phyloP scores from a whole-genome alignment of 495 filamentous ascomycete species.

The Hamigera avellanea region DNA sequence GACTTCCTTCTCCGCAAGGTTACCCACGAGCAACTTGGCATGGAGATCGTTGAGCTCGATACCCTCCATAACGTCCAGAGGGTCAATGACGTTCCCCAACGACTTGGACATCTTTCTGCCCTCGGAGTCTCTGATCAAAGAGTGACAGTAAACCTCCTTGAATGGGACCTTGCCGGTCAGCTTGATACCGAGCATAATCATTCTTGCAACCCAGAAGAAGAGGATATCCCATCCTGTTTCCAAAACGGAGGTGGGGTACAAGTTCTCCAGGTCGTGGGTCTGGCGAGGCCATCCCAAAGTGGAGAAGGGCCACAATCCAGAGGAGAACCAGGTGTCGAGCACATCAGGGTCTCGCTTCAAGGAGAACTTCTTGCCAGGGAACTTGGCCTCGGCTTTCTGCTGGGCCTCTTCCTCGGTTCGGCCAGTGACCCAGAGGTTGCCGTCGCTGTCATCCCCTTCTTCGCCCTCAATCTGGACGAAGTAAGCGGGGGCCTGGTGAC shows the following conservation, averaged over 20 bases:
- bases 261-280: conserved; percentile 50
- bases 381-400: conserved; percentile 54
- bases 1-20: conserved; percentile 64
- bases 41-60: conserved; percentile 57
- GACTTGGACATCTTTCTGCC: conserved; percentile 82
- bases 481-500: conserved; percentile 68
- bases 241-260: conserved; percentile 63
- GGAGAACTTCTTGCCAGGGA: conserved; percentile 55
- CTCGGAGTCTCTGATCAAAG: conserved; percentile 63
- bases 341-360: conserved; percentile 61
- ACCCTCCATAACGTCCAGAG: conserved; percentile 67
- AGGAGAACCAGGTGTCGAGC: conserved; percentile 77
- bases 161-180: conserved; percentile 69
- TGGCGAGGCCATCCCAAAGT: conserved; percentile 72
- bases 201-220: conserved; percentile 76
- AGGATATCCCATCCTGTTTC: conserved; percentile 84
- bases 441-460: conserved; percentile 36
- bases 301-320: conserved; percentile 71
- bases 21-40: conserved; percentile 57
- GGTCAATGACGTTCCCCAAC: conserved; percentile 73
- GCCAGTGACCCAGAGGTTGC: conserved; percentile 57
- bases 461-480: conserved; percentile 59
- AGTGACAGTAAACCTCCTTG: conserved; percentile 69
- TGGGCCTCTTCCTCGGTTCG: conserved; percentile 52
- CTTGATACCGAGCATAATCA: conserved; percentile 74